A percentile compares a stretch with the other conserved stretches of the same genome.
phyloP scores from a whole-genome alignment of 768 basidiomycete species.

The Rhizopogon rudus region DNA sequence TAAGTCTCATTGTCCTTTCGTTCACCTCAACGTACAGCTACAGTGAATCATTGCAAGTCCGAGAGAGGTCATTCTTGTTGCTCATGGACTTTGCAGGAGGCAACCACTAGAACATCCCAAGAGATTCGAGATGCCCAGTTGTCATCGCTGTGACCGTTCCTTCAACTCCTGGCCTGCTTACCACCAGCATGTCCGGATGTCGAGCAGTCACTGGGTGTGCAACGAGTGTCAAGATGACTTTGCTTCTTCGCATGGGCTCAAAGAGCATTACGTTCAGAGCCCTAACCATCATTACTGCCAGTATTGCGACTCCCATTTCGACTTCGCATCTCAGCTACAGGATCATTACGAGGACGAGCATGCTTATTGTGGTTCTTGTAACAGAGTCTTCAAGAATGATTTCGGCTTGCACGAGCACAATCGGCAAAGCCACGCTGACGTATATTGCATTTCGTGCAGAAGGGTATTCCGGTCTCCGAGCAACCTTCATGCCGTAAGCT shows the following conservation, averaged over 20 bases:
- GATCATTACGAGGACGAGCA: slow-evolving; percentile 39
- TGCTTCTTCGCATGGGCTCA: slow-evolving; percentile 28
- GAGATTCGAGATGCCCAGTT: slow-evolving; percentile 28
- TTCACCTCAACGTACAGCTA: neutral
- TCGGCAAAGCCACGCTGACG: slow-evolving; percentile 34
- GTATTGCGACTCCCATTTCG: slow-evolving; percentile 41
- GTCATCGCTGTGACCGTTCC: slow-evolving; percentile 34
- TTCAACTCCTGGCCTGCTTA: slow-evolving; percentile 28
- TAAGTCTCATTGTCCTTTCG: neutral
- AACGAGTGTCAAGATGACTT: slow-evolving; percentile 44
- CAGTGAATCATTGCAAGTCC: neutral
- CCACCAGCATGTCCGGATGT: slow-evolving; percentile 31
- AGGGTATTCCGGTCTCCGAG: slow-evolving; percentile 33
- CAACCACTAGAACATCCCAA: neutral
- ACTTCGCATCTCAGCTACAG: slow-evolving; percentile 24
- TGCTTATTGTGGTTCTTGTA: slow-evolving; percentile 38
- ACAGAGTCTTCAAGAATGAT: slow-evolving; percentile 35
- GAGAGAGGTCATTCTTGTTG: neutral
- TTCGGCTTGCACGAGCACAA: slow-evolving; percentile 43
- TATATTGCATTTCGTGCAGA: slow-evolving; percentile 43
- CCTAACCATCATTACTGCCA: slow-evolving; percentile 48
- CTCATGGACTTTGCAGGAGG: neutral
- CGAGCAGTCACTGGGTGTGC: slow-evolving; percentile 40
- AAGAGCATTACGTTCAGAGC: slow-evolving; percentile 51
- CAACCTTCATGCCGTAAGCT: slow-evolving; percentile 13